These are phyloP conservation scores for Acephala macrosclerotiorum DNA, from an alignment of 2,329 filamentous ascomycete species.

Conservation along the genomic window DNA sequence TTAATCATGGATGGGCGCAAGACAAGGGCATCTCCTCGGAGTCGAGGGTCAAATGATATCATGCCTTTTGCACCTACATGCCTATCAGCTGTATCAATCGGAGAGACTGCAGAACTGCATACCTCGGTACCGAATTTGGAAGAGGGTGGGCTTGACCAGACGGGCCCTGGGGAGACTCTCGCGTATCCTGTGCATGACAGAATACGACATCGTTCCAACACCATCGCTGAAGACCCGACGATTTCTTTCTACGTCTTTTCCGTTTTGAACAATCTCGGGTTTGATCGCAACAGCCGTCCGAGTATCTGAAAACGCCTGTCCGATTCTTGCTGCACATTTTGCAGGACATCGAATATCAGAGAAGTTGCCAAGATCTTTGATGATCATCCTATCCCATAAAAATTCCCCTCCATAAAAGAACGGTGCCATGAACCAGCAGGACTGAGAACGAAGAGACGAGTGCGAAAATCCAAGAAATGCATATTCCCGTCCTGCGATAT, in stretches of 20 bases:
- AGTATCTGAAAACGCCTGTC: constrained; percentile 78
- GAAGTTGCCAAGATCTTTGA: constrained; percentile 57
- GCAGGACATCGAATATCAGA: constrained; percentile 58
- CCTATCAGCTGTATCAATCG: no score
- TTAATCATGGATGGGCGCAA: constrained; percentile 83
- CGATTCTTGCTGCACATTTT: constrained; percentile 65
- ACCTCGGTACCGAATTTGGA: constrained; percentile 78
- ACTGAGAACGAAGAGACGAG: constrained; percentile 76
- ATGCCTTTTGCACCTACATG: constrained; percentile 75
- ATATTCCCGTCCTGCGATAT: constrained; percentile 68
- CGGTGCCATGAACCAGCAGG: constrained; percentile 70
- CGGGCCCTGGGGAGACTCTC: constrained; percentile 54
- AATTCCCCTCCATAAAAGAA: constrained; percentile 47
- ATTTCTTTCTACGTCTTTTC: constrained; percentile 60
- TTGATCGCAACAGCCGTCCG: constrained; percentile 64
- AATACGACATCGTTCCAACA: constrained; percentile 74
- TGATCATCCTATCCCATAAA: constrained; percentile 48
- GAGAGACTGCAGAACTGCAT: no score
- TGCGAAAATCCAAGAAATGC: constrained; percentile 81
- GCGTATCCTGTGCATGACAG: constrained; percentile 68
- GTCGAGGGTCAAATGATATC: constrained; percentile 70
- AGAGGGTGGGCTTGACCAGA: constrained; percentile 63
- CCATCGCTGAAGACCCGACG: constrained; percentile 78
- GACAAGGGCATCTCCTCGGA: constrained; percentile 64
- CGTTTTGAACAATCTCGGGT: constrained; percentile 42